A percentile compares a stretch with the other conserved stretches of the same genome.
These are phyloP conservation scores for Botrytis squamosa DNA, from an alignment of 2,329 filamentous ascomycete species.

Conservation along the genomic window DNA sequence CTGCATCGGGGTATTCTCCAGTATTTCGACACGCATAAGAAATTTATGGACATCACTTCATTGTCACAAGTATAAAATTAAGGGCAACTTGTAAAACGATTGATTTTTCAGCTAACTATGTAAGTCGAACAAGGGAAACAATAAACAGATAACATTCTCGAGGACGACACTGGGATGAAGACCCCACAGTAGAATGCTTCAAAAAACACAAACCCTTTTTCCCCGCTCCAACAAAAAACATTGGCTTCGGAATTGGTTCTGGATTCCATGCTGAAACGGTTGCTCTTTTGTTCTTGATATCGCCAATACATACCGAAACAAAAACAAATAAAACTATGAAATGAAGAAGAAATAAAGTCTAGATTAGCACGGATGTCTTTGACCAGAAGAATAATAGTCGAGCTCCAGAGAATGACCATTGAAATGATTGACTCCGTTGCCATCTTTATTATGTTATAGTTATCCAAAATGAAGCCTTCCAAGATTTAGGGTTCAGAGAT, in stretches of 20 bases:
- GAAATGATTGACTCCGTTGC: background rate
- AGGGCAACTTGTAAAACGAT: background rate
- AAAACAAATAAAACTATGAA: background rate
- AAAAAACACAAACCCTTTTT: too few relatives aligned
- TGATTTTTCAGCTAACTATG: background rate
- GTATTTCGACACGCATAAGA: background rate
- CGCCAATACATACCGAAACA: background rate
- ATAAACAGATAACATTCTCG: background rate
- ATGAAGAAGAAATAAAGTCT: background rate
- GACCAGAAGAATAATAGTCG: background rate
- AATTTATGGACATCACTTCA: background rate
- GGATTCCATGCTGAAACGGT: background rate
- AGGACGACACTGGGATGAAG: background rate
- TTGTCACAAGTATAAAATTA: background rate
- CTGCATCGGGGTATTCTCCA: background rate
- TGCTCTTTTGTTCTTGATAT: background rate
- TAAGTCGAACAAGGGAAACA: background rate
- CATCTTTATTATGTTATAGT: background rate
- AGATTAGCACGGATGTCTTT: background rate
- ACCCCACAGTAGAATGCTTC: background rate
- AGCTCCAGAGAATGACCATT: slow-evolving; percentile 4
- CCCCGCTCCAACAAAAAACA: background rate
- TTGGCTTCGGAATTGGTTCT: background rate
- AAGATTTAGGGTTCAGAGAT: slow-evolving; percentile 79
- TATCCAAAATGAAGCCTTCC: slow-evolving; percentile 44